Base-by-base conservation (phyloP, 2,329 filamentous ascomycete genomes). In the Thelonectria discophora region DNA sequence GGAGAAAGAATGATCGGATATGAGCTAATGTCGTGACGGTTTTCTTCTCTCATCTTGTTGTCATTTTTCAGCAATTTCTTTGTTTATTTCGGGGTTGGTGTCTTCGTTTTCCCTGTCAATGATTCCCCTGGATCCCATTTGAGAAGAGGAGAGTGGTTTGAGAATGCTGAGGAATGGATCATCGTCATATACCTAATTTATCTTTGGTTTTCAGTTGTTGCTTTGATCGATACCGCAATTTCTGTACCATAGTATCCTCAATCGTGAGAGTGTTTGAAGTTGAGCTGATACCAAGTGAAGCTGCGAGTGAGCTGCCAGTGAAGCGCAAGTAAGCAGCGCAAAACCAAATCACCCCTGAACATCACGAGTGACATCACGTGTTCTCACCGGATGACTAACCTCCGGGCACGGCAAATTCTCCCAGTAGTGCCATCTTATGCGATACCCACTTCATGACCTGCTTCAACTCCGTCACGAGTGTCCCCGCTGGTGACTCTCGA, bases 111-210 rank as follows among this genome's bases (percentile, higher is more conserved):
- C 12, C 15, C 34, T 30, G 71, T 76, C 73, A 75, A 76, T 77
- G 76, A 77, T 78, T 78, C 76, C 76, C 74, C 75, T 71, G 66
- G 67, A 73, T 75, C 68, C 68, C 50, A 62, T 51, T 62, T 73
- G 72, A 70, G 68, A 65, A 73, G 69, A 73, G 64, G 68, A 68
- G 68, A 70, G 72, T 73, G 64, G 70, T 68, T 68, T 65, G 67
- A 69, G 66, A 69, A 67, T 63, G 59, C 67, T 59, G 62, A 69
- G 69, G 62, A 66, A 65, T 74, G 71, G 73, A 72, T 74, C 72
- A 72, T 69, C 67, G 68, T 72, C 72, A 72, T 72, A 74, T 75
- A 72, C 72, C 72, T 76, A 74, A 73, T 76, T 75, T 67, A 76
- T 73, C 66, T 68, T 74, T 67, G 69, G 66, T 69, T 71, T 58